Base-by-base conservation (phyloP, 2,329 filamentous ascomycete species). In the Ophiostoma triangulosporum region DNA sequence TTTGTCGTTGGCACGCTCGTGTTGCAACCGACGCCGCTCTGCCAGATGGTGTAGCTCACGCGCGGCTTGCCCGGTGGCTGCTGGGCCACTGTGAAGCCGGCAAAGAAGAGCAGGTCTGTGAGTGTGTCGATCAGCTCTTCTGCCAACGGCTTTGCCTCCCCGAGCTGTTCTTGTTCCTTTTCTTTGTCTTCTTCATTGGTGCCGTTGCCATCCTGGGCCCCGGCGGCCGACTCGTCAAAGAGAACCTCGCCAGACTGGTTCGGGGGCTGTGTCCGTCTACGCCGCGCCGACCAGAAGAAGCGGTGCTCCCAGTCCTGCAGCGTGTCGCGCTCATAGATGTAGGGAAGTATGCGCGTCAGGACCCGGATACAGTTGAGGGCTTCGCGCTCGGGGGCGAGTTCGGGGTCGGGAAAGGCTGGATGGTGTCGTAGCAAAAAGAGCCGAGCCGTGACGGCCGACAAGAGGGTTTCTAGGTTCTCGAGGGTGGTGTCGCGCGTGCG, bases 1-100 rank as follows among this genome's bases (percentile, higher is more conserved):
- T 88, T 95, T 51, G 84, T 96, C 3, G 89, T 91, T 9, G 84
- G 84, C 61, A 94, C 82, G 5, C 89, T 81, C 15, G 86, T 87
- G 66, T 95, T 95, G 72, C 91, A 97, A 14, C 93, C 93, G 29
- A 98, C 91, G 48, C 93, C 93, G 64, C 88, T 97, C 70, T 96
- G 89, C 93, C 93, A 98, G 65, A 98, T 97, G 52, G 88, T 85
- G 68, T 93, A 95, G 7, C 84, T 86, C 54, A 96, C 86, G 66
- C 93, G 94, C 58, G 78, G 77, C 63, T 85, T 88, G 52, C 80
- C 51, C 54, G 81, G 76, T 14, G 81, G 75, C 40, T 86, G 78
- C 55, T 75, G 79, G 9, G 91, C 87, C 15, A 96, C 77, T 0
- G 91, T 95, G 62, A 98, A 85, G 53, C 89, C 87, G 8, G 86